Percentiles rank a stretch among this genome's conserved stretches.
Evolutionary conservation across 345 rosid genomes (phyloP).

Genomic region (Salix dunnii): DNA sequence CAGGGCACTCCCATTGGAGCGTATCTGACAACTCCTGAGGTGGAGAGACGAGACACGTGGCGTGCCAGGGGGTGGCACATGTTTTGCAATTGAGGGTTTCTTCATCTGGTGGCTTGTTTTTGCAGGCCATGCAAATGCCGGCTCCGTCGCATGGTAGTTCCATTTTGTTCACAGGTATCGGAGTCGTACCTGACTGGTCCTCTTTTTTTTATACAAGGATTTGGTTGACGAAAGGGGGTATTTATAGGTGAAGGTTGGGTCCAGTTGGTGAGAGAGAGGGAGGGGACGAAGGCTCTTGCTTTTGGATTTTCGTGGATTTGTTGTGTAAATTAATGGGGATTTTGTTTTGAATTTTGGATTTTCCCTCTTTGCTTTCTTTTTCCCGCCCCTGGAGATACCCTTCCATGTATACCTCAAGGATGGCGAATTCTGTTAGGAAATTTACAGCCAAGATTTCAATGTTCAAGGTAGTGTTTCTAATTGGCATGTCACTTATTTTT

Average conservation of each 20-base stretch:
- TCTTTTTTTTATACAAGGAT: neutral
- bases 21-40: conserved; percentile 43
- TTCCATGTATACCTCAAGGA: neutral
- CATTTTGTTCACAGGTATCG: conserved; percentile 6
- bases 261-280: neutral
- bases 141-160: conserved; percentile 72
- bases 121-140: conserved; percentile 69
- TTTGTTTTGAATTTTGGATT: neutral
- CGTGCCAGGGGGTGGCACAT: conserved; percentile 76
- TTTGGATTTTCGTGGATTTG: neutral
- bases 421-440: neutral
- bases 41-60: conserved; percentile 42
- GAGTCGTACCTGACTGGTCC: conserved; percentile 26
- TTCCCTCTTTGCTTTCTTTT: neutral
- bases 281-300: neutral
- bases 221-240: neutral
- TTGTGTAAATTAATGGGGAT: neutral
- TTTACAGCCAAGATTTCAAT: neutral
- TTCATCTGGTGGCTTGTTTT: conserved; percentile 33
- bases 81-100: conserved; percentile 52
- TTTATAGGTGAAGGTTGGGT: neutral
- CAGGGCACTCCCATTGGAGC: conserved; percentile 67
- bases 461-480: too few species aligned
- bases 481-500: too few species aligned
- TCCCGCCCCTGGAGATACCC: neutral